These are phyloP conservation scores for Auricularia cornea DNA, from an alignment of 768 basidiomycete species.

Conservation along the genomic window DNA sequence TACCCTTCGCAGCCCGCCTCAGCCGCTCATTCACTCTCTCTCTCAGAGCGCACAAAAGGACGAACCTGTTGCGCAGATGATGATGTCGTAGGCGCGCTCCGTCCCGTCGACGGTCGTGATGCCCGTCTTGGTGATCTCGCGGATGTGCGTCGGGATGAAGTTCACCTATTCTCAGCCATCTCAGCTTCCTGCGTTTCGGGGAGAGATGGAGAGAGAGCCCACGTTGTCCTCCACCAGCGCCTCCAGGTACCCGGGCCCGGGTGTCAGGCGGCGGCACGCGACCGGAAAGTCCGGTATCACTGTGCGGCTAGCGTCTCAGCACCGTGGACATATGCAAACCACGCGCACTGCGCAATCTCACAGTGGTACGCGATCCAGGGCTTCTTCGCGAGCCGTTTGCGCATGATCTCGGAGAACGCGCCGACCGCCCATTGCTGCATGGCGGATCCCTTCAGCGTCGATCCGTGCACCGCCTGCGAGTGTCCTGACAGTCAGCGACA, in stretches of 20 bases:
- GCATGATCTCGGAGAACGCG: slow-evolving; percentile 39
- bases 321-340: too few relatives aligned
- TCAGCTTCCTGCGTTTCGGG: too few relatives aligned
- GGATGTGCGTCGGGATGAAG: slow-evolving; percentile 44
- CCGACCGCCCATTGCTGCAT: slow-evolving; percentile 19
- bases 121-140: slow-evolving; percentile 42
- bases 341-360: slow-evolving; percentile 16
- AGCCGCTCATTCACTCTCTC: background rate
- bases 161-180: slow-evolving; percentile 32
- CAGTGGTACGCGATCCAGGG: slow-evolving; percentile 53
- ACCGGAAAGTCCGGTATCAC: too few relatives aligned
- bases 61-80: slow-evolving; percentile 55
- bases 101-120: slow-evolving; percentile 50
- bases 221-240: too few relatives aligned
- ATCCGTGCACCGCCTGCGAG: too few relatives aligned
- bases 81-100: slow-evolving; percentile 46
- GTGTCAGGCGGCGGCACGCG: too few relatives aligned
- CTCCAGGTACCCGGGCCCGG: too few relatives aligned
- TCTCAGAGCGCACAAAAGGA: background rate
- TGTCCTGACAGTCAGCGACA: too few relatives aligned
- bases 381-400: slow-evolving; percentile 42
- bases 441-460: too few relatives aligned
- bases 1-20: slow-evolving; percentile 31
- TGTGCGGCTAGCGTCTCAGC: too few relatives aligned
- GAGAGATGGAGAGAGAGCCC: too few relatives aligned